phyloP scores from a whole-genome alignment of 805 yeast genomes.

The Danielia oregonensis region DNA sequence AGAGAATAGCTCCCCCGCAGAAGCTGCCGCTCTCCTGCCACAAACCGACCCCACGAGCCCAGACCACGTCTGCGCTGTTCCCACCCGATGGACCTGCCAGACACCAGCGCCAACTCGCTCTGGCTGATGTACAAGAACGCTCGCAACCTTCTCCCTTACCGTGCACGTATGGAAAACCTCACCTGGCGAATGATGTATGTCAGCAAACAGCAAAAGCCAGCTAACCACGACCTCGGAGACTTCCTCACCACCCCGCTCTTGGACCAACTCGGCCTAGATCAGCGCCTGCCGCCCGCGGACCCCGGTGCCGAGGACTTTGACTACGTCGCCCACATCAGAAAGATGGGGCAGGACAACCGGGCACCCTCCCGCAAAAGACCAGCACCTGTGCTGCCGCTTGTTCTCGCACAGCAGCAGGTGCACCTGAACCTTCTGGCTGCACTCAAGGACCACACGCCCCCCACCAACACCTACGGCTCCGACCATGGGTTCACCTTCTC shows the following conservation, averaged over 20 bases:
- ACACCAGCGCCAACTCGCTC: conserved; percentile 29
- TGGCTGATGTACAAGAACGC: conserved; percentile 86
- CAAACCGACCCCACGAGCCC: too few relatives aligned
- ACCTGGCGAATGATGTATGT: conserved; percentile 86
- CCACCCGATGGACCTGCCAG: conserved; percentile 8
- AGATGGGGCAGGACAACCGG: conserved; percentile 42
- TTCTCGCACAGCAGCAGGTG: conserved; percentile 6
- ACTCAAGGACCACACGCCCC: conserved; percentile 7
- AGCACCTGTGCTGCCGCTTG: conserved; percentile 18
- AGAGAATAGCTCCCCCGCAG: too few relatives aligned
- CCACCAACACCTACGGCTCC: conserved; percentile 1
- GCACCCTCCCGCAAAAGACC: conserved; percentile 14
- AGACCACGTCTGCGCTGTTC: too few relatives aligned
- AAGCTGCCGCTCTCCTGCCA: too few relatives aligned
- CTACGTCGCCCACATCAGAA: conserved; percentile 60
- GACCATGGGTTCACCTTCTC: conserved; percentile 27
- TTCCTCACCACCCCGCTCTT: conserved; percentile 8
- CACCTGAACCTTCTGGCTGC: conserved; percentile 18
- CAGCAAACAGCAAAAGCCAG: conserved; percentile 11
- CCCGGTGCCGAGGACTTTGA: conserved; percentile 55
- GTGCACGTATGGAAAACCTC: conserved; percentile 74
- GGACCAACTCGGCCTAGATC: conserved; percentile 5
- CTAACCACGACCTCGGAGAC: conserved; percentile 5
- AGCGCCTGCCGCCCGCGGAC: conserved; percentile 21
- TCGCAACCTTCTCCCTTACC: conserved; percentile 68